These are phyloP conservation scores for Fusarium domesticum DNA, from an alignment of 2,329 filamentous ascomycete genomes.

Conservation along the genomic window DNA sequence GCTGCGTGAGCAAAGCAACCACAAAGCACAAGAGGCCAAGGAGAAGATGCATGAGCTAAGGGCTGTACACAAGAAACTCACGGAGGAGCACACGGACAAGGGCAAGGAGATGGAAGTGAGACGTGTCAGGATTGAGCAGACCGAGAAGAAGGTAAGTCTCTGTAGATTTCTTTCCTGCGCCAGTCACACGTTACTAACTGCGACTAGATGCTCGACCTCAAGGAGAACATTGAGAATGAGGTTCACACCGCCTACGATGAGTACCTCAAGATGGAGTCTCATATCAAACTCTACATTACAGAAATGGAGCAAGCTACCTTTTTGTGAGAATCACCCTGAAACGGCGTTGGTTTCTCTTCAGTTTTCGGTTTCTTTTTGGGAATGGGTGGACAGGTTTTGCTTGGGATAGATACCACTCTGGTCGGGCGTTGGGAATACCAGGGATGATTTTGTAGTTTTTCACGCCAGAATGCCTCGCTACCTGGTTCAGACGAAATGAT, in stretches of 20 bases:
- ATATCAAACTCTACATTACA: slow-evolving; percentile 95
- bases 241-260: slow-evolving; percentile 87
- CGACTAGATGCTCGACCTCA: slow-evolving; percentile 86
- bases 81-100: slow-evolving; percentile 82
- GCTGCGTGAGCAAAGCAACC: slow-evolving; percentile 73
- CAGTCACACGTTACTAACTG: slow-evolving; percentile 20
- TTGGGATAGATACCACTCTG: slow-evolving; percentile 37
- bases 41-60: slow-evolving; percentile 88
- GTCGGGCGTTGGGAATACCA: slow-evolving; percentile 37
- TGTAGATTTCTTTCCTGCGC: not conserved
- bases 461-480: not conserved
- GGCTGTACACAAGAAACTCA: slow-evolving; percentile 73
- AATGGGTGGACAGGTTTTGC: slow-evolving; percentile 13
- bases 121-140: slow-evolving; percentile 93
- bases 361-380: slow-evolving; percentile 13
- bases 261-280: slow-evolving; percentile 95
- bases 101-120: slow-evolving; percentile 88
- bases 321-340: slow-evolving; percentile 41
- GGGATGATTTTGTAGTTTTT: slow-evolving; percentile 19
- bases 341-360: not conserved
- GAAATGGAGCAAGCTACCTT: slow-evolving; percentile 85
- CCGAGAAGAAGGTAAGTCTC: slow-evolving; percentile 83
- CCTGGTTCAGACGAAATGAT: no score
- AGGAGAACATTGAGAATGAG: slow-evolving; percentile 95
- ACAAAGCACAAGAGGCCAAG: slow-evolving; percentile 78